Conservation (phyloP, 1,284 basidiomycete genomes). For the Austroboletus olivaceoglutinosus region DNA sequence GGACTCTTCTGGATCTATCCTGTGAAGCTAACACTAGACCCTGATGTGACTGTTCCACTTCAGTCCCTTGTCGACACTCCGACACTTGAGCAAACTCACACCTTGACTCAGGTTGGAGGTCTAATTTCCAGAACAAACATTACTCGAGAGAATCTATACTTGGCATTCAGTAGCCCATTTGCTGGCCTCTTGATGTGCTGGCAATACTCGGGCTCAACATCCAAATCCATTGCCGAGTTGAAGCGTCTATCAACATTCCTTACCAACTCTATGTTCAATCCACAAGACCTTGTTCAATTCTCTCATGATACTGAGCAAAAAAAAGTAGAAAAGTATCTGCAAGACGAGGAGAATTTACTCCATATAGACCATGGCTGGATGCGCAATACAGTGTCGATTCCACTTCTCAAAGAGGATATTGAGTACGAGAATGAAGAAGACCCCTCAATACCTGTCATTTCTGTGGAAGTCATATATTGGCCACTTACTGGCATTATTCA, state of each 20-base stretch:
- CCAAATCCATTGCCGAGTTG: not conserved
- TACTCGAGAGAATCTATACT: slow-evolving; percentile 1
- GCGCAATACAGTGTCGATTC: no score
- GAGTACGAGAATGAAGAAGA: no score
- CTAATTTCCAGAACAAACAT: not conserved
- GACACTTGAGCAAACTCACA: not conserved
- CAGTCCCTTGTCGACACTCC: not conserved
- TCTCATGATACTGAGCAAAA: not conserved
- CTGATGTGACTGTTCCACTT: not conserved
- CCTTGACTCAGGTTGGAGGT: not conserved
- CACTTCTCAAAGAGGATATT: no score
- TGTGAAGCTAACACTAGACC: not conserved
- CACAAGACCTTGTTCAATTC: not conserved
- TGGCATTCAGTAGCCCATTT: slow-evolving; percentile 4
- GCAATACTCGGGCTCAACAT: slow-evolving; percentile 2
- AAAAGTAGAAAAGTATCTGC: no score
- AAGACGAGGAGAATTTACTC: no score
- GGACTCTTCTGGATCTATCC: not conserved
- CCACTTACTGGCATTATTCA: no score
- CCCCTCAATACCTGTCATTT: no score
- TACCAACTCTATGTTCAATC: not conserved
- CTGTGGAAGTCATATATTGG: no score
- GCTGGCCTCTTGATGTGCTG: slow-evolving; percentile 6
- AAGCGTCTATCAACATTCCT: not conserved
- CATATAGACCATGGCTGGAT: no score